Evolutionary conservation across 2,329 filamentous ascomycete species (phyloP).

Genomic region (Penicillium sp.): DNA sequence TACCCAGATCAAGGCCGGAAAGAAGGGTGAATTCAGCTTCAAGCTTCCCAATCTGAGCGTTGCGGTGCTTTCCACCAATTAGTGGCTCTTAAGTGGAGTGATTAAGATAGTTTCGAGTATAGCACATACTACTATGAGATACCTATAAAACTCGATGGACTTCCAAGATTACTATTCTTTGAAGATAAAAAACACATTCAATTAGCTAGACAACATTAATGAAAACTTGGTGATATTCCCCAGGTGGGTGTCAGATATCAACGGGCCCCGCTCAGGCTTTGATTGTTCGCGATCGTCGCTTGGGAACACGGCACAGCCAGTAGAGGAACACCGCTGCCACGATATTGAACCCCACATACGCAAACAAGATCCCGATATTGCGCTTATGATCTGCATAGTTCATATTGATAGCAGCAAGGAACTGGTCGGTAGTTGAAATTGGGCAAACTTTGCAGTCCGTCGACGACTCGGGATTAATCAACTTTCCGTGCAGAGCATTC

Average conservation of each 20-base stretch:
- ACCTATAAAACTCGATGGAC: too few species aligned
- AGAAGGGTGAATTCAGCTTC: constrained; percentile 29
- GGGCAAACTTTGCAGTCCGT: constrained; percentile 58
- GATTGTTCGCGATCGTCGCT: constrained; percentile 47
- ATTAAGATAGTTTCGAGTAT: too few species aligned
- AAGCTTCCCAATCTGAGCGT: constrained; percentile 30
- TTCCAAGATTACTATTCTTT: too few species aligned
- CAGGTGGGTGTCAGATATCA: too few species aligned
- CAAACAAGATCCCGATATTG: constrained; percentile 59
- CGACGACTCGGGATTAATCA: constrained; percentile 63
- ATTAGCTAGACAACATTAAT: too few species aligned
- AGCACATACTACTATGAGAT: too few species aligned
- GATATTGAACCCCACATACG: constrained; percentile 56
- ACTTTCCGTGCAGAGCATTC: constrained; percentile 55
- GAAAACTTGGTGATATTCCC: too few species aligned
- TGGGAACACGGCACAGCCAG: constrained; percentile 57
- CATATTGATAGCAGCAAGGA: constrained; percentile 54
- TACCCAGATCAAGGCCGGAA: constrained; percentile 24
- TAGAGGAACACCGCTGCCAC: constrained; percentile 53
- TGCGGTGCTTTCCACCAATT: constrained; percentile 28
- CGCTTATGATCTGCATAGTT: constrained; percentile 52
- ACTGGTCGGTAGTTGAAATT: constrained; percentile 46
- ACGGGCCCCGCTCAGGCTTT: constrained; percentile 21
- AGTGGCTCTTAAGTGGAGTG: background rate
- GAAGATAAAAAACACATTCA: too few species aligned